Base-by-base conservation (phyloP, 352 stramenopile species). In the Phytophthora capsici region DNA sequence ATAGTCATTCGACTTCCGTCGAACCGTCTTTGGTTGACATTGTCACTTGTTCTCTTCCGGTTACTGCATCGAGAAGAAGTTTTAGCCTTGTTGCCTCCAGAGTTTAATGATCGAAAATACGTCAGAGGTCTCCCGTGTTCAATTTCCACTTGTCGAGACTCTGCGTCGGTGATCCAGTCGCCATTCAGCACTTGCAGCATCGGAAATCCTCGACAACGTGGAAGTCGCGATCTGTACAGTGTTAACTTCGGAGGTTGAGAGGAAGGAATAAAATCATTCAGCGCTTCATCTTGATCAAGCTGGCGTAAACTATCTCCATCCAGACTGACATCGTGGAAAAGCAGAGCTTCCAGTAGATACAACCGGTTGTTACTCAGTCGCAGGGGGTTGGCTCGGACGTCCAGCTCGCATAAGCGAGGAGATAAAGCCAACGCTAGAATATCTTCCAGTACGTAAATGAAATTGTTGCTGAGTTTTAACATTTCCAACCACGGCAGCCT, bases 1-100 rank as follows among this genome's bases (percentile, higher is more conserved):
- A 83, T 66, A 1, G 83, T 91, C 80, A 90, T 86, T 32, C 80
- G 77, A 48, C 77, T 90, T 17, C 83, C 83, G 36, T 91, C 83
- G 36, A 86, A 86, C 12, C 68, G 59, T 2, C 74, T 67, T 30
- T 69, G 30, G 20, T 52, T 67, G 25, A 40, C 23, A 50, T 46
- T 59, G 12, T 16, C 26, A 28, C 3, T 22, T 22, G n/a, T 12
- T 22, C 20, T 13, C 34, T 59, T 52, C 23, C n/a, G 19, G 14
- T 16, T 44, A 17, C n/a, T 4, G 32, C 53, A 17, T 45, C 54
- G 28, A 46, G 7, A 6, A 44, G 19, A 9, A 34, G 6, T 4
- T 54, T 37, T 47, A 6, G 3, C n/a, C 3, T 45, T 50, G 9
- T 56, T 49, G 4, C 19, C 48, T 8, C 30, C 9, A 22, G 25